These are phyloP conservation scores for Fusarium sambucinum DNA, from an alignment of 2,329 filamentous ascomycete genomes.

Conservation along the genomic window DNA sequence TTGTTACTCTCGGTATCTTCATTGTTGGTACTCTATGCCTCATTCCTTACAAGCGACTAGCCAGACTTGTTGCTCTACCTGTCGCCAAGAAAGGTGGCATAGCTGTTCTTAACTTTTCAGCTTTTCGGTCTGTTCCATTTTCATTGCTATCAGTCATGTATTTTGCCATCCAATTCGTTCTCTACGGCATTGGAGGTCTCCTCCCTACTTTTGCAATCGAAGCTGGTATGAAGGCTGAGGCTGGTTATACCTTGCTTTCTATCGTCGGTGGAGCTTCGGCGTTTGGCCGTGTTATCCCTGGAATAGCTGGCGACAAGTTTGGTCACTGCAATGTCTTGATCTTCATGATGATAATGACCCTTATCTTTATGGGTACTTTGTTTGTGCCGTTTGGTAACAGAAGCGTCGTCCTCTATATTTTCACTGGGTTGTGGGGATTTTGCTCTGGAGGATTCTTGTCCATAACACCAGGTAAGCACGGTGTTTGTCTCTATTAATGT, in stretches of 20 bases:
- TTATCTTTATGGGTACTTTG: constrained; percentile 10
- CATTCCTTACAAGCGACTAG: constrained; percentile 5
- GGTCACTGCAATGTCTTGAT: constrained; percentile 17
- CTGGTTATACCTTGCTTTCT: not conserved
- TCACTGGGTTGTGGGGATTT: constrained; percentile 8
- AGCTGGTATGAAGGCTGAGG: constrained; percentile 4
- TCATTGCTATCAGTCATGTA: constrained; percentile 10
- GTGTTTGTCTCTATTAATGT: accelerated
- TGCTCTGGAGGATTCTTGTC: not conserved
- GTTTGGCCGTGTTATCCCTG: not conserved
- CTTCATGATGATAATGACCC: constrained; percentile 7
- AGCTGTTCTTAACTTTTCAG: constrained; percentile 13
- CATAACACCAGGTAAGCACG: constrained; percentile 3
- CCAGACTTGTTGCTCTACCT: constrained; percentile 4
- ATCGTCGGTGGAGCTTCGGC: constrained; percentile 18
- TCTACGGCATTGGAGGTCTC: constrained; percentile 16
- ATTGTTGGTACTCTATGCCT: not conserved
- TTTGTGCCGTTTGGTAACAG: constrained; percentile 10
- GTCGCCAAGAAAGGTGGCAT: not conserved
- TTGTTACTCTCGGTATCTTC: constrained; percentile 11
- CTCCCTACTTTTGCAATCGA: constrained; percentile 10
- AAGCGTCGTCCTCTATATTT: not conserved
- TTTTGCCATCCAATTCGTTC: constrained; percentile 5
- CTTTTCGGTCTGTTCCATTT: constrained; percentile 10
- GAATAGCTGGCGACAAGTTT: not conserved